These are phyloP conservation scores for Leptosphaerulina australis DNA, from an alignment of 2,329 filamentous ascomycete species.

Conservation along the genomic window DNA sequence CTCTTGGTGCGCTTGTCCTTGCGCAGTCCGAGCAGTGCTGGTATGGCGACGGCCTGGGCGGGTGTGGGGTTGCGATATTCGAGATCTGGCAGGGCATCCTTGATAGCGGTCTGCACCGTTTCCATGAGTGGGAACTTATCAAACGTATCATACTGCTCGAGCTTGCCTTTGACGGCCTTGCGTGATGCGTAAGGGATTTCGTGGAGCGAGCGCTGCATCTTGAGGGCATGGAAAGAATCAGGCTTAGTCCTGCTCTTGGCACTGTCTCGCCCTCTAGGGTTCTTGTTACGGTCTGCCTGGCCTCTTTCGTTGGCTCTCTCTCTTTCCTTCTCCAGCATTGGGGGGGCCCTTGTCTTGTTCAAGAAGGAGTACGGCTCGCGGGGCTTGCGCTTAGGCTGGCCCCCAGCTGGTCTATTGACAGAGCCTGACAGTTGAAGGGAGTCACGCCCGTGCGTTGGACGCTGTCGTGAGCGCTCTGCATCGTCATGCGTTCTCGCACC, in stretches of 20 bases:
- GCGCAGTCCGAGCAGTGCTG: slow-evolving; percentile 70
- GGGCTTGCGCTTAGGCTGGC: slow-evolving; percentile 28
- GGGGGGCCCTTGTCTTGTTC: slow-evolving; percentile 42
- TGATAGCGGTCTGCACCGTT: slow-evolving; percentile 71
- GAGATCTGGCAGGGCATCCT: slow-evolving; percentile 77
- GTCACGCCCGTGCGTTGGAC: slow-evolving; percentile 32
- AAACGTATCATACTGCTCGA: slow-evolving; percentile 75
- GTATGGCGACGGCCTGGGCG: slow-evolving; percentile 87
- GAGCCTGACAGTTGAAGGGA: slow-evolving; percentile 57
- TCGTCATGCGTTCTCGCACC: neutral
- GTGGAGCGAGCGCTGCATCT: slow-evolving; percentile 85
- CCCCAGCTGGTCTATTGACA: slow-evolving; percentile 34
- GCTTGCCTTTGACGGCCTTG: slow-evolving; percentile 64
- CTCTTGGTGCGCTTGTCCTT: slow-evolving; percentile 42
- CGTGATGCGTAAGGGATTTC: slow-evolving; percentile 76
- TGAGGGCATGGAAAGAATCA: slow-evolving; percentile 77
- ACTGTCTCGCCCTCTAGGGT: slow-evolving; percentile 24
- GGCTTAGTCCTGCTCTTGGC: slow-evolving; percentile 45
- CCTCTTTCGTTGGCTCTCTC: slow-evolving; percentile 13
- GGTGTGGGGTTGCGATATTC: slow-evolving; percentile 81
- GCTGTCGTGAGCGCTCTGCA: slow-evolving; percentile 14
- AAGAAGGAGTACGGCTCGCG: slow-evolving; percentile 43
- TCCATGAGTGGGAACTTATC: slow-evolving; percentile 79
- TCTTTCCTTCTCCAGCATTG: slow-evolving; percentile 26
- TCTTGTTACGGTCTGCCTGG: slow-evolving; percentile 8